Percentiles rank a stretch among this genome's conserved stretches.
phyloP scores from a whole-genome alignment of 768 basidiomycete genomes.

The Kwoniella dendrophila region DNA sequence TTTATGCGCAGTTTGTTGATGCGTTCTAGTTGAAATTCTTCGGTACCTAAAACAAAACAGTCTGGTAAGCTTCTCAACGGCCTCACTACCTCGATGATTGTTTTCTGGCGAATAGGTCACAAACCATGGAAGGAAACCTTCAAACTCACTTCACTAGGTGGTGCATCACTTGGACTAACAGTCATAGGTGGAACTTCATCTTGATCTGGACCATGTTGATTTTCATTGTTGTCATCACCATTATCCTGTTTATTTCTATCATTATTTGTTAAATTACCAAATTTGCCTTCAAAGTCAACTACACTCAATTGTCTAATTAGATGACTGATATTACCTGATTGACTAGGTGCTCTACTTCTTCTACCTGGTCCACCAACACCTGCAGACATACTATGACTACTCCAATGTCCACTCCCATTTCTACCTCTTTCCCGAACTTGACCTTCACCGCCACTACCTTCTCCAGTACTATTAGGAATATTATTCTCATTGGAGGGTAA shows the following conservation, averaged over 20 bases:
- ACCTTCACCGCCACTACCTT: background rate
- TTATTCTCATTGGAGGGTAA: background rate
- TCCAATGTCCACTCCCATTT: background rate
- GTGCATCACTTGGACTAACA: slow-evolving; percentile 46
- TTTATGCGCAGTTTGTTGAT: too few relatives aligned
- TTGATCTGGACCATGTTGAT: background rate
- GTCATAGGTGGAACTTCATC: slow-evolving; percentile 43
- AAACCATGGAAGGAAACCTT: background rate
- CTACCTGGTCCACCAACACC: slow-evolving; percentile 8
- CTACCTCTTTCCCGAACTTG: slow-evolving; percentile 1
- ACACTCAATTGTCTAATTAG: slow-evolving; percentile 16
- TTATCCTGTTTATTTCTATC: too few relatives aligned
- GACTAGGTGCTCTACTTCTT: slow-evolving; percentile 21
- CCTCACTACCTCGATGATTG: too few relatives aligned
- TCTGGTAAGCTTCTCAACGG: too few relatives aligned
- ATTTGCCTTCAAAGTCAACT: slow-evolving; percentile 17
- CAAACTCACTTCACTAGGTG: slow-evolving; percentile 37
- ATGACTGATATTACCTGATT: slow-evolving; percentile 17
- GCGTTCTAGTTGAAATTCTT: slow-evolving; percentile 4
- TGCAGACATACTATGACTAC: background rate
- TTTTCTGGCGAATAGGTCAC: too few relatives aligned
- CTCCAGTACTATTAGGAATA: too few relatives aligned
- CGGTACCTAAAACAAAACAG: too few relatives aligned
- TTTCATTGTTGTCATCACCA: background rate
- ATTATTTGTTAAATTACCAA: too few relatives aligned